These are phyloP conservation scores for Fusarium transvaalense DNA, from an alignment of 2,329 filamentous ascomycete species.

Conservation along the genomic window DNA sequence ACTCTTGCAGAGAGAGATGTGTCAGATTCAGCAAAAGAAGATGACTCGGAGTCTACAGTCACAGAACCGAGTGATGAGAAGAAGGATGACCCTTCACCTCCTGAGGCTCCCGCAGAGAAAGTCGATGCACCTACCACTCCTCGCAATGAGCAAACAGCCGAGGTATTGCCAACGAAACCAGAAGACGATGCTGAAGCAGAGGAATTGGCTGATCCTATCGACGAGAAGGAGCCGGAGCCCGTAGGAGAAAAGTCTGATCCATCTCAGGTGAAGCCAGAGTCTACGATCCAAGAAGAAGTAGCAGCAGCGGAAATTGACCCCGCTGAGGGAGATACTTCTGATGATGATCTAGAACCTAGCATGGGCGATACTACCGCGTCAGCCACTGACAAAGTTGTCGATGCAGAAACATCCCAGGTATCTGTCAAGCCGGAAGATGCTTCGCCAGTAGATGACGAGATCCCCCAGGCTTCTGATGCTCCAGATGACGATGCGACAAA, in stretches of 20 bases:
- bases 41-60: constrained; percentile 1
- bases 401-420: constrained; percentile 21
- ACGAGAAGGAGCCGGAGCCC: constrained; percentile 7
- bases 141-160: constrained; percentile 1
- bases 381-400: constrained; percentile 4
- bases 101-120: constrained; percentile 13
- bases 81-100: constrained; percentile 13
- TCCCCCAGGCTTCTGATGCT: constrained; percentile 2
- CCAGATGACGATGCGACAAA: constrained; percentile 21
- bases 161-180: constrained; percentile 1
- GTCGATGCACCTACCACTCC: constrained; percentile 7
- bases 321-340: background rate
- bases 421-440: background rate
- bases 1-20: background rate
- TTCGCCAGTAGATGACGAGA: constrained; percentile 8
- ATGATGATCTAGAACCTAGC: background rate
- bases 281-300: constrained; percentile 2
- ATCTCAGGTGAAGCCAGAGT: constrained; percentile 7
- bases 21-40: background rate
- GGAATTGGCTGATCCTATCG: background rate
- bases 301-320: constrained; percentile 5
- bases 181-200: background rate
- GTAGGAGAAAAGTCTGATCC: constrained; percentile 1
- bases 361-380: background rate
- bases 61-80: constrained; percentile 6